Percentiles rank a stretch among this genome's conserved stretches.
Evolutionary conservation across 2,329 filamentous ascomycete species (phyloP).

Genomic region (Sporothrix protearum): DNA sequence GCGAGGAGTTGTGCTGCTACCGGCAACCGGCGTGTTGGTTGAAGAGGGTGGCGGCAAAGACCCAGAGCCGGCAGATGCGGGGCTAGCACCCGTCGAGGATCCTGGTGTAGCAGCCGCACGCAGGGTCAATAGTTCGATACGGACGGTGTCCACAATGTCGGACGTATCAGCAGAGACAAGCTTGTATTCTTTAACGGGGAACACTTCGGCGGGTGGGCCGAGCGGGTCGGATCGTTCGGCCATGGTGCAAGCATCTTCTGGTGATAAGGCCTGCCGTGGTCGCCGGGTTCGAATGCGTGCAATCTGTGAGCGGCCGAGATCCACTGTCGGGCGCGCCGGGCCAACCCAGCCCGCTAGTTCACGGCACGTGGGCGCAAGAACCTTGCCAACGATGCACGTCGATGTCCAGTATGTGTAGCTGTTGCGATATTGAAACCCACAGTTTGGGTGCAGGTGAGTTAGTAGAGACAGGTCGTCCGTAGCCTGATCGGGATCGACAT

Average conservation of each 20-base stretch:
- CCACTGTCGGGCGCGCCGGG: constrained; percentile 63
- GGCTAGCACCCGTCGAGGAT: constrained; percentile 17
- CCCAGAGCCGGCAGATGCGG: constrained; percentile 16
- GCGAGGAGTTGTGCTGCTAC: constrained; percentile 36
- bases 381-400: constrained; percentile 69
- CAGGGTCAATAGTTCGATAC: constrained; percentile 65
- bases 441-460: constrained; percentile 63
- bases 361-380: constrained; percentile 67
- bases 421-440: constrained; percentile 71
- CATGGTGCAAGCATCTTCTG: constrained; percentile 63
- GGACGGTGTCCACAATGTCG: constrained; percentile 60
- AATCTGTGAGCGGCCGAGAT: constrained; percentile 66
- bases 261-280: constrained; percentile 53
- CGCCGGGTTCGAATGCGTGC: constrained; percentile 62
- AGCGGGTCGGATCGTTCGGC: constrained; percentile 64
- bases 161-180: constrained; percentile 61
- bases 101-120: constrained; percentile 32
- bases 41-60: constrained; percentile 11
- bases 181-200: constrained; percentile 65
- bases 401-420: constrained; percentile 75
- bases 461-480: constrained; percentile 63
- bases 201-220: constrained; percentile 58
- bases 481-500: constrained; percentile 66
- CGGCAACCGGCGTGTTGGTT: constrained; percentile 11
- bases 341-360: constrained; percentile 72